These are phyloP conservation scores for Torulaspora gathmanii DNA, from an alignment of 805 yeast genomes.

Conservation along the genomic window DNA sequence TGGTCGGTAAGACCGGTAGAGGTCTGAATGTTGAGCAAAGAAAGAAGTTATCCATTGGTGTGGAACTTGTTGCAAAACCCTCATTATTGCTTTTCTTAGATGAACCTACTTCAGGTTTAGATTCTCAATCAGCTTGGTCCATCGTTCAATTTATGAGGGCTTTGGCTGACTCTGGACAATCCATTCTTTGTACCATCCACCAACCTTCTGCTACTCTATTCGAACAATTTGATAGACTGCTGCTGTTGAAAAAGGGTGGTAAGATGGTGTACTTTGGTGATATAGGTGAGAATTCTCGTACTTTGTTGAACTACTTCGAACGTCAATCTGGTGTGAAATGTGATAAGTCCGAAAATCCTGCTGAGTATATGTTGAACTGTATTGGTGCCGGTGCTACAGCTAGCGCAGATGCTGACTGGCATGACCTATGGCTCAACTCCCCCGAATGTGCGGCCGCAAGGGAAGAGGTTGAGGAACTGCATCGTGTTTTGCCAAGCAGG, in stretches of 20 bases:
- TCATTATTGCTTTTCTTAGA: slow-evolving; percentile 57
- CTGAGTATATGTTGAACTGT: slow-evolving; percentile 67
- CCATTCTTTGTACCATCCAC: slow-evolving; percentile 71
- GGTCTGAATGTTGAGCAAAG: slow-evolving; percentile 68
- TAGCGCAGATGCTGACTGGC: slow-evolving; percentile 53
- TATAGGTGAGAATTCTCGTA: slow-evolving; percentile 57
- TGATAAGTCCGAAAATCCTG: slow-evolving; percentile 59
- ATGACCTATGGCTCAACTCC: slow-evolving; percentile 54
- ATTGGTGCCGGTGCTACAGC: slow-evolving; percentile 84
- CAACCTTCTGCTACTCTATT: slow-evolving; percentile 71
- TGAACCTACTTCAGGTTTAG: slow-evolving; percentile 73
- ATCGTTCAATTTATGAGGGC: slow-evolving; percentile 62
- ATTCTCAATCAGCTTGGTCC: slow-evolving; percentile 64
- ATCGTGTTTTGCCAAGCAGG: slow-evolving; percentile 38
- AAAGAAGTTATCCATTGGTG: slow-evolving; percentile 65
- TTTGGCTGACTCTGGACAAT: slow-evolving; percentile 67
- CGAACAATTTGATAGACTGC: slow-evolving; percentile 61
- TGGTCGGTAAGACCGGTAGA: slow-evolving; percentile 71
- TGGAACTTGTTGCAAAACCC: slow-evolving; percentile 67
- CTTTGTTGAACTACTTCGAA: slow-evolving; percentile 64
- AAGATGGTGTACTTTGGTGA: slow-evolving; percentile 79
- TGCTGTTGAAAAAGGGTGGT: slow-evolving; percentile 71
- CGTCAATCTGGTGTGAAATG: slow-evolving; percentile 68
- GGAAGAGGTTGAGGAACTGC: slow-evolving; percentile 52
- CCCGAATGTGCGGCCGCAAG: slow-evolving; percentile 49